Evolutionary conservation across 2,329 filamentous ascomycete genomes (phyloP).

Genomic region (Cercospora sesami): DNA sequence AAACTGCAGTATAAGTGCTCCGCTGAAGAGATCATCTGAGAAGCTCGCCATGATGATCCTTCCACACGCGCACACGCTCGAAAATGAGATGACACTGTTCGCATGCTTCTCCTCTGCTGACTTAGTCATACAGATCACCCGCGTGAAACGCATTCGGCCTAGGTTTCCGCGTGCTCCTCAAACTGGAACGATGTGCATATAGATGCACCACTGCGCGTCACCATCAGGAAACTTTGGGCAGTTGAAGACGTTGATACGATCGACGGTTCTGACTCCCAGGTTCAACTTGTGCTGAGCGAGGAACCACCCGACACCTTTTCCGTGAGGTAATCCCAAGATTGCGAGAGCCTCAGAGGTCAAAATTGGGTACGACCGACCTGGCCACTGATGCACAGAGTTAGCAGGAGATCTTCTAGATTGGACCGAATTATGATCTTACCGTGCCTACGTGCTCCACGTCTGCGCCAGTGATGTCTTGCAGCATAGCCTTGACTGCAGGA

Average conservation of each 20-base stretch:
- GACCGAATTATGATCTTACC: not conserved
- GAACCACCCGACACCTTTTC: slow-evolving; percentile 6
- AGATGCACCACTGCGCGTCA: not conserved
- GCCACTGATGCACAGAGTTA: not conserved
- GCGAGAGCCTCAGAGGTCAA: not conserved
- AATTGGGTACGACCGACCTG: not conserved
- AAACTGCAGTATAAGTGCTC: not conserved
- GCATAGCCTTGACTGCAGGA: not conserved
- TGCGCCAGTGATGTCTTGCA: not conserved
- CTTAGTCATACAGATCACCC: not conserved
- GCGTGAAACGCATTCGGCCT: not conserved
- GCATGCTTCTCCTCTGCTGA: not conserved
- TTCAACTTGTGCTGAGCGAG: slow-evolving; percentile 1
- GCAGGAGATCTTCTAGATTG: not conserved
- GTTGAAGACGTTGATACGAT: not conserved
- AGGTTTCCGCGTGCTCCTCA: not conserved
- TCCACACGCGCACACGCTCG: not conserved
- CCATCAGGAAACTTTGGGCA: not conserved
- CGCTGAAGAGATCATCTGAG: not conserved
- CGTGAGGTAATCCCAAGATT: not conserved
- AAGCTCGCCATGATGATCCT: not conserved
- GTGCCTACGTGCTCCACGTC: not conserved
- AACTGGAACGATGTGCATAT: slow-evolving; percentile 3
- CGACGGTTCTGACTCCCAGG: not conserved
- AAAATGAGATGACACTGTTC: not conserved